Evolutionary conservation across 805 yeast genomes (phyloP).

Genomic region (Wickerhamomyces alni): DNA sequence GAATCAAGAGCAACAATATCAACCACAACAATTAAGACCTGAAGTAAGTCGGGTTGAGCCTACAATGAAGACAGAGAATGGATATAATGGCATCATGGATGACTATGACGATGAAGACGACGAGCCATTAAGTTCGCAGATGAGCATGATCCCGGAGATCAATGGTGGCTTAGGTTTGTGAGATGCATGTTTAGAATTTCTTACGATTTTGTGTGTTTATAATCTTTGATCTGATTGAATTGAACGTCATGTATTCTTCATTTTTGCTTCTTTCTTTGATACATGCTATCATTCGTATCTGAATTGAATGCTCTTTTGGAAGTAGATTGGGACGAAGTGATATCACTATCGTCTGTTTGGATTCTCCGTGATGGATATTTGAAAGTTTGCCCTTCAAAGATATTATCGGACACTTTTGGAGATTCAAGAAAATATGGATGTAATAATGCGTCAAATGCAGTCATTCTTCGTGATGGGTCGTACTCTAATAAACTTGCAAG

Average conservation of each 20-base stretch:
- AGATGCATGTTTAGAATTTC: not conserved
- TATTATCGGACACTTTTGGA: constrained; percentile 65
- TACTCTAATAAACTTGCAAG: constrained; percentile 63
- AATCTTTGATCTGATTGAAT: too few species aligned
- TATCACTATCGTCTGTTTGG: constrained; percentile 82
- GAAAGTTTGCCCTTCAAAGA: constrained; percentile 68
- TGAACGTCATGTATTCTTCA: constrained; percentile 1
- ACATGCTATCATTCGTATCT: constrained; percentile 16
- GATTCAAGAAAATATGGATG: constrained; percentile 75
- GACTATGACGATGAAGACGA: not conserved
- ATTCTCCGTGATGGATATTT: constrained; percentile 85
- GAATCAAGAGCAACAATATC: too few species aligned
- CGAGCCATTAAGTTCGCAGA: not conserved
- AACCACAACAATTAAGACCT: too few species aligned
- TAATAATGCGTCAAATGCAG: constrained; percentile 68
- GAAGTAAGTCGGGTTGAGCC: too few species aligned
- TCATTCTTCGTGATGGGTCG: constrained; percentile 75
- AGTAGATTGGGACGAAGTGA: constrained; percentile 31
- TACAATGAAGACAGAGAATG: not conserved
- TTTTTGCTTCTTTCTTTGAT: constrained; percentile 22
- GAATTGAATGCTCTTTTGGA: constrained; percentile 24
- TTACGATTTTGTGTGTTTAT: not conserved
- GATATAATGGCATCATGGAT: not conserved
- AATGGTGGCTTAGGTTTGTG: too few species aligned
- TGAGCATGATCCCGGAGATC: not conserved